These are phyloP conservation scores for Colletotrichum lupini DNA, from an alignment of 2,329 filamentous ascomycete genomes.

Conservation along the genomic window DNA sequence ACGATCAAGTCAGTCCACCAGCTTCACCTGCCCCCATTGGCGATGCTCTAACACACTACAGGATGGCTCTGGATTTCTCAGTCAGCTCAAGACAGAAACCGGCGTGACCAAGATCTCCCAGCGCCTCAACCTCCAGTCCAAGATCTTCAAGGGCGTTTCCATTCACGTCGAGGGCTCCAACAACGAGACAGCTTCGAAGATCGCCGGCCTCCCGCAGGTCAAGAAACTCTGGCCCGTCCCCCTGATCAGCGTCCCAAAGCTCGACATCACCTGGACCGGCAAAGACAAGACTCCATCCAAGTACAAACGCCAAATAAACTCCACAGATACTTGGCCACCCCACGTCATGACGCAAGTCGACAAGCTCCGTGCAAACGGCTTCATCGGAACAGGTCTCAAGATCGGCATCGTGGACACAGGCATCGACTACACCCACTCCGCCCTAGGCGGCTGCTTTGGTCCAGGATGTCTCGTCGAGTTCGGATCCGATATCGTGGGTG, in stretches of 20 bases:
- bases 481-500: conserved; percentile 57
- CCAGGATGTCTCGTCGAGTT: conserved; percentile 55
- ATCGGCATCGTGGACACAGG: conserved; percentile 63
- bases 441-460: conserved; percentile 60
- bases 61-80: conserved; percentile 32
- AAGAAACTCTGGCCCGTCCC: conserved; percentile 62
- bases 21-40: not conserved
- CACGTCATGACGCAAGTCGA: conserved; percentile 69
- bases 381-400: conserved; percentile 62
- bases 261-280: conserved; percentile 55
- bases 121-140: conserved; percentile 38
- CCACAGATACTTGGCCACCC: conserved; percentile 55
- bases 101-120: conserved; percentile 31
- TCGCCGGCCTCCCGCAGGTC: conserved; percentile 55
- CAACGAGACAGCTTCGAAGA: conserved; percentile 52
- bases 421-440: conserved; percentile 57
- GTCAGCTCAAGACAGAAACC: conserved; percentile 17
- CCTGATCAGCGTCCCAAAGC: conserved; percentile 52
- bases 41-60: not conserved
- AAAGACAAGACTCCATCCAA: not conserved
- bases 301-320: conserved; percentile 29
- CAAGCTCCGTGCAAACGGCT: conserved; percentile 59
- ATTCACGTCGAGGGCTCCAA: conserved; percentile 60
- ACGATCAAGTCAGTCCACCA: conserved; percentile 52
- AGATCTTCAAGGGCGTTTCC: conserved; percentile 58